Evolutionary conservation across 371 early-diverging fungal species (phyloP).

Genomic region (Spraguea lophii): DNA sequence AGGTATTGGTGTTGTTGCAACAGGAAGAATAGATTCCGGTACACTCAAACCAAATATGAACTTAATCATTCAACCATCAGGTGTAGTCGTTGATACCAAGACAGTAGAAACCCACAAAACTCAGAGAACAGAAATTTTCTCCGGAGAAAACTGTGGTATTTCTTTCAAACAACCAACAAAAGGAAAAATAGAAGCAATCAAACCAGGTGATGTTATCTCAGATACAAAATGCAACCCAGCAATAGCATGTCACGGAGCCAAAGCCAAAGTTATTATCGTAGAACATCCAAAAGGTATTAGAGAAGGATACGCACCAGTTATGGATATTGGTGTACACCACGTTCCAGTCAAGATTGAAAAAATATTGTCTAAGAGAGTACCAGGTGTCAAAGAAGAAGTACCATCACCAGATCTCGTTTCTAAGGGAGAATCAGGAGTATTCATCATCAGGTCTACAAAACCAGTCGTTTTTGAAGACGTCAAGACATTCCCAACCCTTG

Average conservation of each 20-base stretch:
- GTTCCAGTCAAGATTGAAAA: slow-evolving; percentile 31
- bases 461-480: slow-evolving; percentile 32
- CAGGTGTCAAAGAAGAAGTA: slow-evolving; percentile 1
- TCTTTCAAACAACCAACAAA: slow-evolving; percentile 26
- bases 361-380: slow-evolving; percentile 20
- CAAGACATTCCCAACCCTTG: slow-evolving; percentile 33
- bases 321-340: slow-evolving; percentile 39
- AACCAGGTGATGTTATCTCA: slow-evolving; percentile 36
- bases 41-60: slow-evolving; percentile 60
- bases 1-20: slow-evolving; percentile 89
- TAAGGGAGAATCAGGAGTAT: slow-evolving; percentile 18
- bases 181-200: slow-evolving; percentile 26
- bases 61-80: slow-evolving; percentile 25
- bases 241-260: slow-evolving; percentile 13
- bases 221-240: slow-evolving; percentile 20
- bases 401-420: slow-evolving; percentile 7
- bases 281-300: slow-evolving; percentile 27
- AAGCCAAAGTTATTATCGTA: slow-evolving; percentile 23
- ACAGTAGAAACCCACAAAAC: slow-evolving; percentile 42
- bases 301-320: slow-evolving; percentile 37
- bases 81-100: slow-evolving; percentile 33
- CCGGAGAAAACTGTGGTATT: slow-evolving; percentile 44
- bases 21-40: slow-evolving; percentile 90
- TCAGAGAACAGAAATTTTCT: slow-evolving; percentile 13
- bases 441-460: slow-evolving; percentile 37